Evolutionary conservation across 2,329 filamentous ascomycete genomes (phyloP).

Genomic region (Ramularia collo-cygni): DNA sequence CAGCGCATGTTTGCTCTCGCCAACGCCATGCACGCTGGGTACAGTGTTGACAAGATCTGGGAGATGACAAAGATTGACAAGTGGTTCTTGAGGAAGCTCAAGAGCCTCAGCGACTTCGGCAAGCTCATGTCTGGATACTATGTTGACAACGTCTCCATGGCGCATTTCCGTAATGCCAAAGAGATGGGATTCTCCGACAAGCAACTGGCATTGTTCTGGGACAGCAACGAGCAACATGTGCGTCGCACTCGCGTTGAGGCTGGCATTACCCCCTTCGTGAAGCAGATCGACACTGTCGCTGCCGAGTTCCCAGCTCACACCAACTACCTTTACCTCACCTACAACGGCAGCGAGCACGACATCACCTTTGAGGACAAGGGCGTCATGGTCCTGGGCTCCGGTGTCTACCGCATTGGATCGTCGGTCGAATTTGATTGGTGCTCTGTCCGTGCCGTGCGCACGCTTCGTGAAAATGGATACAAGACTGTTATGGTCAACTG

Average conservation of each 20-base stretch:
- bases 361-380: constrained; percentile 80
- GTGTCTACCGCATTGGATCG: constrained; percentile 93
- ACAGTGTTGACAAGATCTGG: constrained; percentile 95
- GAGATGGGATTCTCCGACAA: constrained; percentile 89
- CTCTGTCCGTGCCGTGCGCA: constrained; percentile 88
- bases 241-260: constrained; percentile 77
- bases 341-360: constrained; percentile 84
- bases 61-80: constrained; percentile 98
- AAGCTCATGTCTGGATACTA: constrained; percentile 66
- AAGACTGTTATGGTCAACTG: constrained; percentile 93
- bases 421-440: constrained; percentile 99
- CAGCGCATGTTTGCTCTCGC: constrained; percentile 96
- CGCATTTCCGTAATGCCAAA: constrained; percentile 76
- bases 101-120: constrained; percentile 82
- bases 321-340: constrained; percentile 94
- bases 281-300: constrained; percentile 97
- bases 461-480: constrained; percentile 71
- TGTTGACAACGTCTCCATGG: constrained; percentile 57
- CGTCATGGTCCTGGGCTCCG: constrained; percentile 92
- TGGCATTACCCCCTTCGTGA: constrained; percentile 81
- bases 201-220: constrained; percentile 89
- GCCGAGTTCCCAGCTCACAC: constrained; percentile 92
- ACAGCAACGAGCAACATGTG: constrained; percentile 87
- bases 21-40: constrained; percentile 92
- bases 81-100: constrained; percentile 92